Base-by-base conservation (phyloP, 1,284 basidiomycete genomes). In the Ceratobasidium sp. region DNA sequence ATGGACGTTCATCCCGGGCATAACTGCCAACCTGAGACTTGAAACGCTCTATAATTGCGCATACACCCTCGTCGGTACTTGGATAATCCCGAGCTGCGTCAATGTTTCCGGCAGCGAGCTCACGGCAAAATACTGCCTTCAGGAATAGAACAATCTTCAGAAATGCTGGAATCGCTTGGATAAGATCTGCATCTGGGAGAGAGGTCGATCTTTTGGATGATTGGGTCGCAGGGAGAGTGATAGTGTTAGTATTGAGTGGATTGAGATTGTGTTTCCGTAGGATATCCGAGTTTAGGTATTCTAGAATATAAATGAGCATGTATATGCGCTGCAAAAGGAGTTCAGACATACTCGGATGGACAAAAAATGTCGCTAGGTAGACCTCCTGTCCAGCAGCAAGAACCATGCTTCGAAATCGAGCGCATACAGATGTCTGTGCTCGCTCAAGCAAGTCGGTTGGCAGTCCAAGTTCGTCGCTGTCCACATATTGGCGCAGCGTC, bases 351-450 rank as follows among this genome's bases (percentile, higher is more conserved):
- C 79, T 1, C 2, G 76, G 77, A 66, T 79, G 7, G 28, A 79
- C 70, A 28, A 79, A 72, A 18, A 78, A 66, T 1, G 69, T 68
- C 3, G 79, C 40, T 7, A 79, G 15, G 51, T 79, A 79, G n/a
- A 75, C 56, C 20, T 77, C 70, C 39, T 56, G 33, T 6, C 46
- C 46, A 23, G 78, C 18, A 39, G 68, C 55, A 18, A 78, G 66
- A 49, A 79, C 60, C 78, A 79, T 77, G 18, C 64, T 33, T n/a
- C 28, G 18, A 23, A 71, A 79, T 15, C 75, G 44, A 28, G 49
- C 26, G n/a, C 51, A 69, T 23, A 55, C 28, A 3, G 70, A 79
- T 18, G 15, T 9, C 20, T 55, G 20, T 3, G 61, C n/a, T 9
- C 60, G 33, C 10, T 64, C 23, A 23, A 79, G 12, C 1, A 78